Conservation (phyloP, 768 basidiomycete species). For the Lyophyllum semitale region DNA sequence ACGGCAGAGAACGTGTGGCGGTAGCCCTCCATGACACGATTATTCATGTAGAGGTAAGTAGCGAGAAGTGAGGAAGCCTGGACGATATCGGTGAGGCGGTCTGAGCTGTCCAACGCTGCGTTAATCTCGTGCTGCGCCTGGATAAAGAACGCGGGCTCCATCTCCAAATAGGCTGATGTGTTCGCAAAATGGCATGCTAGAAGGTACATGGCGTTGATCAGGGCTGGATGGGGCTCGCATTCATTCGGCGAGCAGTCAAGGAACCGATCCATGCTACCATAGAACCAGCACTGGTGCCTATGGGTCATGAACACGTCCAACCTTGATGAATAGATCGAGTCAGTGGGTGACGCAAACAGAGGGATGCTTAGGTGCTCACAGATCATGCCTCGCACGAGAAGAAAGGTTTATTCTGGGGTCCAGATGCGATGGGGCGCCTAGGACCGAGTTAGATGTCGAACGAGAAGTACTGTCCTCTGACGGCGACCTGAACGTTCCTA, state of each 20-base stretch:
- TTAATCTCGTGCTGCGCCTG: slow-evolving; percentile 52
- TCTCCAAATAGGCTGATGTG: slow-evolving; percentile 36
- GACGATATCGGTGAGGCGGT: slow-evolving; percentile 58
- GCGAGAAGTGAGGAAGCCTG: slow-evolving; percentile 63
- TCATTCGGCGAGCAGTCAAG: slow-evolving; percentile 26
- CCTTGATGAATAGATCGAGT: slow-evolving; percentile 28
- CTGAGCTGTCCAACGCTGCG: slow-evolving; percentile 52
- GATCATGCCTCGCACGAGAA: slow-evolving; percentile 34
- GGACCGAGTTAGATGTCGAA: slow-evolving; percentile 20
- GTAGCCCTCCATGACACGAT: slow-evolving; percentile 58
- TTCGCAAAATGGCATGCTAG: slow-evolving; percentile 58
- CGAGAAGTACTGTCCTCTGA: neutral
- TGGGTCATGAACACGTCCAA: slow-evolving; percentile 57
- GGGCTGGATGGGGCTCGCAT: slow-evolving; percentile 52
- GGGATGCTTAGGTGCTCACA: slow-evolving; percentile 29
- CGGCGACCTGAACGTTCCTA: neutral
- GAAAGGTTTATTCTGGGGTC: slow-evolving; percentile 29
- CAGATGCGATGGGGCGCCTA: slow-evolving; percentile 14
- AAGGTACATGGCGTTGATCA: slow-evolving; percentile 63
- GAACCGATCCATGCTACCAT: slow-evolving; percentile 48
- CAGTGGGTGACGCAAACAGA: neutral
- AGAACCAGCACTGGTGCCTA: slow-evolving; percentile 60
- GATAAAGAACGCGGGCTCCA: slow-evolving; percentile 51
- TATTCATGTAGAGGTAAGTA: slow-evolving; percentile 60
- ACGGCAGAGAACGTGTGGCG: slow-evolving; percentile 61